These are phyloP conservation scores for Globisporangium splendens DNA, from an alignment of 352 stramenopile species.

Conservation along the genomic window DNA sequence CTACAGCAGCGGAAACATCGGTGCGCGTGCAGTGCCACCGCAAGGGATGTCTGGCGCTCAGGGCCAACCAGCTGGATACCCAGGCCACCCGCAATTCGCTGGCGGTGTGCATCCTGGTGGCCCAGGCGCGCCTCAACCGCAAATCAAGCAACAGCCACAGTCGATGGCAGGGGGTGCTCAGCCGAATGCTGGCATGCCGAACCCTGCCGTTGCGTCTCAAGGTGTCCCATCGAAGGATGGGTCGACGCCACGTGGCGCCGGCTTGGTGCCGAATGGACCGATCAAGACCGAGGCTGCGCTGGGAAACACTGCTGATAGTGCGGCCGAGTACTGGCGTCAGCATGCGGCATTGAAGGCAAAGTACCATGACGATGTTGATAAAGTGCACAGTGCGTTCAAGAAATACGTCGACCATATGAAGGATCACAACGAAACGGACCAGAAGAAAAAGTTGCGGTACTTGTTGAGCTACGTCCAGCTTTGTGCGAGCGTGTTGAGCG, in stretches of 20 bases:
- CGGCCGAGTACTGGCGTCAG: conserved; percentile 74
- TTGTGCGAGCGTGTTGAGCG: conserved; percentile 70
- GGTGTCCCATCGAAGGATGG: not conserved
- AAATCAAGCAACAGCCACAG: conserved; percentile 13
- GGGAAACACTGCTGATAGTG: conserved; percentile 32
- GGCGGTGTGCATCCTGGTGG: conserved; percentile 8
- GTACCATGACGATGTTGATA: conserved; percentile 81
- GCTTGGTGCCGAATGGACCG: conserved; percentile 1
- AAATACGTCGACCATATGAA: conserved; percentile 89
- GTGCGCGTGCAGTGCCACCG: conserved; percentile 22
- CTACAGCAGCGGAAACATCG: conserved; percentile 64
- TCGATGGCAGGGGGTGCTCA: not conserved
- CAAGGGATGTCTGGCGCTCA: conserved; percentile 16
- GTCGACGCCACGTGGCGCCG: not conserved
- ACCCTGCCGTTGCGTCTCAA: conserved; percentile 3
- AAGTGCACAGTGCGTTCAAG: conserved; percentile 83
- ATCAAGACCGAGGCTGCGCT: conserved; percentile 15
- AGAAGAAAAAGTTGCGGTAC: conserved; percentile 86
- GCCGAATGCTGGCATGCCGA: conserved; percentile 16
- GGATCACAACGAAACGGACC: conserved; percentile 79
- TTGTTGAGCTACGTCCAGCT: conserved; percentile 81
- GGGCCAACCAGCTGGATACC: conserved; percentile 30
- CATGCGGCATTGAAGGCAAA: conserved; percentile 74
- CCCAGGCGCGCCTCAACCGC: conserved; percentile 15
- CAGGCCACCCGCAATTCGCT: conserved; percentile 35